Evolutionary conservation across 257 asterid species (phyloP).

Genomic region (Parsonsia alboflavescens): DNA sequence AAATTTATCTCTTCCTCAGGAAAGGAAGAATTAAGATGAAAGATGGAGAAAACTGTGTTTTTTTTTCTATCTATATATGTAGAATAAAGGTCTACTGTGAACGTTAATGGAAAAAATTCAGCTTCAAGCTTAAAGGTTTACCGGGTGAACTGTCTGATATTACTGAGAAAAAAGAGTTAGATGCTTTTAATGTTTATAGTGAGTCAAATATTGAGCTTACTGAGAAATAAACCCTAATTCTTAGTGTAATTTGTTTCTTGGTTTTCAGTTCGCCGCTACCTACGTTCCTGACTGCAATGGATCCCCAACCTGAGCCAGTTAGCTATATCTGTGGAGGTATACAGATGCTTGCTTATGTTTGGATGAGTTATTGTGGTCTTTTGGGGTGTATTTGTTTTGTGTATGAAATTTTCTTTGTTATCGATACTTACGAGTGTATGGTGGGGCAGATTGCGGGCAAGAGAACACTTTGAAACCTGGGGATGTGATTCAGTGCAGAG

Average conservation of each 20-base stretch:
- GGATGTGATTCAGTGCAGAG: conserved; percentile 88
- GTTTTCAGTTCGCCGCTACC: neutral
- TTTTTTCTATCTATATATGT: too few relatives aligned
- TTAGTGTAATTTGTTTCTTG: neutral
- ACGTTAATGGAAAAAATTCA: too few relatives aligned
- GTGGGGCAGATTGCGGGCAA: conserved; percentile 71
- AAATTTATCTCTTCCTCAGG: too few relatives aligned
- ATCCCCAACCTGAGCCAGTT: conserved; percentile 71
- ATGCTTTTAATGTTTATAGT: too few relatives aligned
- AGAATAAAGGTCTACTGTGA: too few relatives aligned
- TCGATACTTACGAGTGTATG: conserved; percentile 25
- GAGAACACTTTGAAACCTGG: conserved; percentile 77
- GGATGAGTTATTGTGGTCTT: too few relatives aligned
- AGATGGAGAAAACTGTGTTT: too few relatives aligned
- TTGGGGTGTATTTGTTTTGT: neutral
- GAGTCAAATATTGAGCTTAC: neutral
- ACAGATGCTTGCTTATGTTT: too few relatives aligned
- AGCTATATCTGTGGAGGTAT: conserved; percentile 70
- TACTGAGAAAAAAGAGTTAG: too few relatives aligned
- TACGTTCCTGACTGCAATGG: conserved; percentile 27
- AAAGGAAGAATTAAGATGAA: too few relatives aligned
- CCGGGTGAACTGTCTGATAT: too few relatives aligned
- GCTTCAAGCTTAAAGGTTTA: too few relatives aligned
- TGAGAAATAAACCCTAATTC: neutral
- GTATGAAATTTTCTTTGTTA: neutral